Percentiles rank a stretch among this genome's conserved stretches.
Conservation (phyloP, 2,329 filamentous ascomycete species). For the Neopestalotiopsis clavispora region DNA sequence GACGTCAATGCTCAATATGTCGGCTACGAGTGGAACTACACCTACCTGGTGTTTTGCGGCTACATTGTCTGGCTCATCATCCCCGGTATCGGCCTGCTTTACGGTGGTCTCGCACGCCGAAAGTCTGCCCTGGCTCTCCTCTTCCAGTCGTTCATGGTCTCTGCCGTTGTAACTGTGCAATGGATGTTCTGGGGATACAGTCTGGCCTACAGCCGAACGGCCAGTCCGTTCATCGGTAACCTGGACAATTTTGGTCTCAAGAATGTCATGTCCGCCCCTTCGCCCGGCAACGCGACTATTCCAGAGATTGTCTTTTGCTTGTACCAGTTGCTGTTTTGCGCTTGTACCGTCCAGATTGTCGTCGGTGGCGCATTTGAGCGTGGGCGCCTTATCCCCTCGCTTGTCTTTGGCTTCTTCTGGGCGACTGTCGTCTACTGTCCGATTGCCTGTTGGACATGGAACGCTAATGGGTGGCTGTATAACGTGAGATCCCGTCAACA, state of each 20-base stretch:
- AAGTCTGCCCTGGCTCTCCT: constrained; percentile 50
- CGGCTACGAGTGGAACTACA: constrained; percentile 65
- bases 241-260: constrained; percentile 40
- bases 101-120: constrained; percentile 43
- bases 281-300: constrained; percentile 40
- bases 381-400: constrained; percentile 47
- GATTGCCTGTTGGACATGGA: constrained; percentile 49
- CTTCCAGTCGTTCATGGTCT: constrained; percentile 52
- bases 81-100: constrained; percentile 42
- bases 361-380: constrained; percentile 44
- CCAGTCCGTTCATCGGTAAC: constrained; percentile 41
- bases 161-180: constrained; percentile 49
- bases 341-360: constrained; percentile 44
- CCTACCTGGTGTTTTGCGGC: constrained; percentile 61
- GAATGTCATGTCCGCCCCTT: constrained; percentile 42
- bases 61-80: constrained; percentile 69
- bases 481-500: constrained; percentile 56
- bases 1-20: constrained; percentile 54
- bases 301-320: constrained; percentile 44
- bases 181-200: constrained; percentile 54
- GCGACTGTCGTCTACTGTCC: constrained; percentile 63
- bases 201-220: constrained; percentile 42
- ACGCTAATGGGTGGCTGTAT: constrained; percentile 67
- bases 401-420: constrained; percentile 69
- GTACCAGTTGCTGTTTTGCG: constrained; percentile 44